Evolutionary conservation across 495 filamentous ascomycete genomes (phyloP), one percentile per base, ranked within the genome.

Genomic region (Penicillium argentinense): DNA sequence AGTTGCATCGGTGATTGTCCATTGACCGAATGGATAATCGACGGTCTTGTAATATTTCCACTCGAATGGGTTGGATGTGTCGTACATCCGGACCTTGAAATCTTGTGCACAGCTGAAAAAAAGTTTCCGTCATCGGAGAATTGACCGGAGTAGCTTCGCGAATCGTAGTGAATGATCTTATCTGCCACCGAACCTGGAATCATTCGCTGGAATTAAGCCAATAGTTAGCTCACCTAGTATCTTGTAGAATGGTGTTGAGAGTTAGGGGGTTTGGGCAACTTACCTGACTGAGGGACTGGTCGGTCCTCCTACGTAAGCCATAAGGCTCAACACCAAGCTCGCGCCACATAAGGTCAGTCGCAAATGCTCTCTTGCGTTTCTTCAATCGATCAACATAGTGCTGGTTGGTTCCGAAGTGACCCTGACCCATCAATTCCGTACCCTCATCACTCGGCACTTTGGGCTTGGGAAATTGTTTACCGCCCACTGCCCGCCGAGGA

Each of bases 1-100:
- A 4, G 84, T 85, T 21, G 93, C 92, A 71, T 98, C 93, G 9
- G 92, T 98, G 53, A 98, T 86, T 2, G 92, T 97, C 93, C 93
- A 98, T 50, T 86, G 82, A 3, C 90, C 93, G 44, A 81, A 85
- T 3, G 88, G 87, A 68, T 95, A 95, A 14, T 78, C 68, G 8
- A 92, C 89, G 0, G 88, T 91, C 67, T 97, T 97, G 69, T 97
- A 97, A 63, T 96, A 91, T 57, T 84, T 85, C 93, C 93, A 98
- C 42, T 88, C 80, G 62, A 91, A 95, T 0, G 93, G 93, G 47
- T 97, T 96, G 1, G 89, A 95, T 0, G 93, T 97, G 61, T 98
- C 93, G 63, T 97, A 98, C 87, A 98, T 90, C 16, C 91, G 85
- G 11, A 98, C 89, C 44, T 80, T 83, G 67, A 93, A 96, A 62